Base-by-base conservation (phyloP, 2,329 filamentous ascomycete genomes). In the Septoria petroselini region DNA sequence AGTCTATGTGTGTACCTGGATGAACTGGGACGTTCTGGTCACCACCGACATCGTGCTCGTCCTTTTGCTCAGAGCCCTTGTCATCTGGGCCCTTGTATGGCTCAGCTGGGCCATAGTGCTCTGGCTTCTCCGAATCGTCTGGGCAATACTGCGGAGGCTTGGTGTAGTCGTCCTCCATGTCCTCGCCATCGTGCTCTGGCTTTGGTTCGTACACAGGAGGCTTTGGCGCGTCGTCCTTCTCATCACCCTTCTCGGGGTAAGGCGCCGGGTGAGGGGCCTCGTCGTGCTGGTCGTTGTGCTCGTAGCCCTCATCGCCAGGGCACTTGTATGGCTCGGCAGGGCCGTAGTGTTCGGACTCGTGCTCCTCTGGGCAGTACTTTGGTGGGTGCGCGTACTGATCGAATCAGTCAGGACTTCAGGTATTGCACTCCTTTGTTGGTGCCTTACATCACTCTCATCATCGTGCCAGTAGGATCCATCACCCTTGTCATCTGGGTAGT, bases 101-200 rank as follows among this genome's bases (percentile, higher is more conserved):
- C 42, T 45, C 42, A 4, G n/a, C 42, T 27, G 42, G 42, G 21
- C 42, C 42, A 25, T 45, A 45, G 42, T 45, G 42, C 6, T 29
- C 29, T 25, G 42, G 42, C 42, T 45, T 35, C 31, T 45, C 42
- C n/a, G 3, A 2, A 25, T 35, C 31, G 11, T 14, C 42, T 27
- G 42, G 42, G 31, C 42, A 45, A 19, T 45, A 45, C 6, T 35
- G 25, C 27, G 42, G 42, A 17, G 42, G 42, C 11, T 45, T 45
- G 30, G 31, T 45, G 42, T 45, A 45, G 31, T 45, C 42, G 7
- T 27, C 42, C 35, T 38, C 35, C 23, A 5, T 27, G 42, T 45
- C 29, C 30, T 45, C 42, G 4, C 21, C 34, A 25, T 6, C 34
- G 17, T 25, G 25, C 3, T 30, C 19, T 31, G 27, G 15, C 11